Evolutionary conservation across 192 early-diverging fungal genomes (phyloP).

Genomic region (Entomortierella parvispora): DNA sequence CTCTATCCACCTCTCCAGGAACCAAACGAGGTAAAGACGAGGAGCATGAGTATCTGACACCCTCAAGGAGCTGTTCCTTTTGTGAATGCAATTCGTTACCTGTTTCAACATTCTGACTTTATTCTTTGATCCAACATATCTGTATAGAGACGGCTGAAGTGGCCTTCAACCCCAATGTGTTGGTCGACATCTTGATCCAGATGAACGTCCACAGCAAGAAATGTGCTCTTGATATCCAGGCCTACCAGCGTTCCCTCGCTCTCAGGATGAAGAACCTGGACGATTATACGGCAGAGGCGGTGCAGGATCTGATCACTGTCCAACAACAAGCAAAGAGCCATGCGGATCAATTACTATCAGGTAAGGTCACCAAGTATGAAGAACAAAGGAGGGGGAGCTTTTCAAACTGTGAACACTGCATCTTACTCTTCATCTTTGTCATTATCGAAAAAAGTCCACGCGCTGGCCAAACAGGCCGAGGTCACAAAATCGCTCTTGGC

Average conservation of each 20-base stretch:
- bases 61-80: no score
- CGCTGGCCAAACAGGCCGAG: conserved; percentile 23
- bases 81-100: background rate
- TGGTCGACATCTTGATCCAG: conserved; percentile 34
- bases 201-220: conserved; percentile 34
- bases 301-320: conserved; percentile 15
- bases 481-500: conserved; percentile 20
- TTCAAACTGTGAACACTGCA: background rate
- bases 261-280: conserved; percentile 29
- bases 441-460: conserved; percentile 9
- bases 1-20: conserved; percentile 9
- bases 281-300: conserved; percentile 10
- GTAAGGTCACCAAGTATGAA: background rate
- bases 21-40: background rate
- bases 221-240: conserved; percentile 38
- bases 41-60: background rate
- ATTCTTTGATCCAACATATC: background rate
- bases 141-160: conserved; percentile 9
- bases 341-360: conserved; percentile 35
- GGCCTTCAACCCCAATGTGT: conserved; percentile 27
- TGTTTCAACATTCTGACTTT: background rate
- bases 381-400: no score
- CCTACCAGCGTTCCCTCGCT: conserved; percentile 22
- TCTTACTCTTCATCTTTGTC: background rate
- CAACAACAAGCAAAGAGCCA: conserved; percentile 32